Percentiles rank a stretch among this genome's conserved stretches.
These are phyloP conservation scores for Periconia digitata DNA, from an alignment of 2,329 filamentous ascomycete genomes.

Conservation along the genomic window DNA sequence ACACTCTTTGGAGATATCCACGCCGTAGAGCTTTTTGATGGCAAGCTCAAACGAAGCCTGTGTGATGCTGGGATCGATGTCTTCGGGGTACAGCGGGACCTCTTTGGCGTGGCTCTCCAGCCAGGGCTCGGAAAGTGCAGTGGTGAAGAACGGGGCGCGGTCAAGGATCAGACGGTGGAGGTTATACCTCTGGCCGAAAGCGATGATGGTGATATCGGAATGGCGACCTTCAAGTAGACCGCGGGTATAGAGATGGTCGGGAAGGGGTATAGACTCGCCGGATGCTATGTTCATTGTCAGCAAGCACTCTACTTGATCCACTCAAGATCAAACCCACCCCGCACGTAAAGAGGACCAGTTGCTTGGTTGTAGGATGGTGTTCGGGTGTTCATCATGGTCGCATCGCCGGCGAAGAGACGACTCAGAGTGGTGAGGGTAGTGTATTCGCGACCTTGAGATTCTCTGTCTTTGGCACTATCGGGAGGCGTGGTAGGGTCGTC, in stretches of 20 bases:
- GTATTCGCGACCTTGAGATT: conserved; percentile 38
- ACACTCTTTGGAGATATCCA: conserved; percentile 51
- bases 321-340: conserved; percentile 21
- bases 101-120: conserved; percentile 56
- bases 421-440: conserved; percentile 48
- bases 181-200: conserved; percentile 55
- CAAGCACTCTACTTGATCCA: neutral
- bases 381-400: conserved; percentile 42
- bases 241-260: conserved; percentile 55
- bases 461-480: conserved; percentile 29
- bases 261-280: conserved; percentile 46
- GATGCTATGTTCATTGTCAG: conserved; percentile 30
- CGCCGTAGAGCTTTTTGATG: conserved; percentile 57
- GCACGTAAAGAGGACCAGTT: conserved; percentile 36
- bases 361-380: conserved; percentile 45
- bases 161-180: conserved; percentile 59
- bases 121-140: conserved; percentile 59
- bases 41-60: conserved; percentile 57
- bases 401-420: conserved; percentile 47
- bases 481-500: conserved; percentile 51
- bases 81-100: conserved; percentile 55
- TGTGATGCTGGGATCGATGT: conserved; percentile 57
- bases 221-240: conserved; percentile 56
- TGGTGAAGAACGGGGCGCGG: conserved; percentile 58
- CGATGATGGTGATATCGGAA: conserved; percentile 57